Evolutionary conservation across 352 stramenopile species (phyloP).

Genomic region (Pythium plurisporium): DNA sequence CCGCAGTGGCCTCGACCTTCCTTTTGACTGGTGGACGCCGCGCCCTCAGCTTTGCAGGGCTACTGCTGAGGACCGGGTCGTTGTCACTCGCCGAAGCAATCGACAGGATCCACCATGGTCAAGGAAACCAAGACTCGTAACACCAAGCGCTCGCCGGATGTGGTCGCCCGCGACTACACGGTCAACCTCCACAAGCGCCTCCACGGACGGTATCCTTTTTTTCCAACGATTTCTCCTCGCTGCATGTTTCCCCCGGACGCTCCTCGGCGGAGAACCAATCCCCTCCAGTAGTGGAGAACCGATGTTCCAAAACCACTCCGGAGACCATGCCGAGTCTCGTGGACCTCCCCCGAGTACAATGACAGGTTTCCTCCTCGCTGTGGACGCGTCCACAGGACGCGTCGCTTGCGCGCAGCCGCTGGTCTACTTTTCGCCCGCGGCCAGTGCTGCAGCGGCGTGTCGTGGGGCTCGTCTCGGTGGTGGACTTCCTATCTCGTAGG

Average conservation of each 20-base stretch:
- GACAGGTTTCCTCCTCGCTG: background rate
- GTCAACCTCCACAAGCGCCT: slow-evolving; percentile 99
- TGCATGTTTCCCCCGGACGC: slow-evolving; percentile 8
- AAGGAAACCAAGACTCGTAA: slow-evolving; percentile 86
- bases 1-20: background rate
- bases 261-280: background rate
- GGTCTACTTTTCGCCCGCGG: slow-evolving; percentile 12
- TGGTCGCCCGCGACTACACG: slow-evolving; percentile 97
- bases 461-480: too few relatives aligned
- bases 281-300: too few relatives aligned
- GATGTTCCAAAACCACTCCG: background rate
- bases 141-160: slow-evolving; percentile 88
- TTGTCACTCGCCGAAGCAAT: slow-evolving; percentile 38
- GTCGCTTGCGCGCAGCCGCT: background rate
- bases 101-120: slow-evolving; percentile 52
- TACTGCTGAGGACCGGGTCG: slow-evolving; percentile 2
- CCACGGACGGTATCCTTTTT: slow-evolving; percentile 89
- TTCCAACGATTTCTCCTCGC: slow-evolving; percentile 28
- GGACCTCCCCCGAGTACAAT: background rate
- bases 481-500: too few relatives aligned
- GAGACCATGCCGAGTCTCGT: background rate
- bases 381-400: background rate
- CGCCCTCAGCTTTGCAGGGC: slow-evolving; percentile 20
- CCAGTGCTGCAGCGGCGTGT: too few relatives aligned
- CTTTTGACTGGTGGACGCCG: slow-evolving; percentile 28